Base-by-base conservation (phyloP, 2,329 filamentous ascomycete species). In the Aspergillus sp. region DNA sequence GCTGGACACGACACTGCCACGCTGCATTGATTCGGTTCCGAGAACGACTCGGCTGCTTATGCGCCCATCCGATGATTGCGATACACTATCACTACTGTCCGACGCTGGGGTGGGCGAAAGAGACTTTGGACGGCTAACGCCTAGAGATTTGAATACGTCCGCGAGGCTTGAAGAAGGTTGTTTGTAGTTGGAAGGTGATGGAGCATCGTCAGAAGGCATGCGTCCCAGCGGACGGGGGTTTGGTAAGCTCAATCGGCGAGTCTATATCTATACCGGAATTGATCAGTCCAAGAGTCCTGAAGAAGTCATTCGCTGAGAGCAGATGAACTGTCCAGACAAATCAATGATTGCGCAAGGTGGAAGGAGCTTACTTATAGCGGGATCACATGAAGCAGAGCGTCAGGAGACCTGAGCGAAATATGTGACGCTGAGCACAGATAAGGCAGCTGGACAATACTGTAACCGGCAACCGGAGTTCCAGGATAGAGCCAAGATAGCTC, bases 181-280 rank as follows among this genome's bases (percentile, higher is more conserved):
- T 58, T 71, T 72, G 53, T 66, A 62, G 53, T 69, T 64, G 25
- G 68, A 64, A 48, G 64, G 59, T 54, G 64, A 60, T 64, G 64
- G 61, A 67, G 59, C 72, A 73, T 76, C 71, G 60, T 73, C 72
- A 64, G 71, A 65, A 71, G 69, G 70, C 72, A 76, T 74, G 63
- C 71, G 68, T 60, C 61, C 60, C 49, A 46, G 51, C 44, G 61
- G 61, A 63, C 61, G 57, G 44, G 50, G 45, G 49, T 55, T 47
- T 38, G 47, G 54, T 53, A 53, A 56, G 52, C 46, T 54, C 49
- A 48, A 53, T 25, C 43, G 17, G 6, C 14, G 56, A 50, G 58
- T 57, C 54, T 58, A 58, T 61, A 59, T 57, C 57, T 57, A 52
- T 42, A 21, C 11, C 11, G 11, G 17, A 17, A 42, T 10, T 13